Percentiles rank a stretch among this genome's conserved stretches.
These are phyloP conservation scores for Rhytidiadelphus loreus DNA, from an alignment of 225 moss, liverwort and hornwort species.

Conservation along the genomic window DNA sequence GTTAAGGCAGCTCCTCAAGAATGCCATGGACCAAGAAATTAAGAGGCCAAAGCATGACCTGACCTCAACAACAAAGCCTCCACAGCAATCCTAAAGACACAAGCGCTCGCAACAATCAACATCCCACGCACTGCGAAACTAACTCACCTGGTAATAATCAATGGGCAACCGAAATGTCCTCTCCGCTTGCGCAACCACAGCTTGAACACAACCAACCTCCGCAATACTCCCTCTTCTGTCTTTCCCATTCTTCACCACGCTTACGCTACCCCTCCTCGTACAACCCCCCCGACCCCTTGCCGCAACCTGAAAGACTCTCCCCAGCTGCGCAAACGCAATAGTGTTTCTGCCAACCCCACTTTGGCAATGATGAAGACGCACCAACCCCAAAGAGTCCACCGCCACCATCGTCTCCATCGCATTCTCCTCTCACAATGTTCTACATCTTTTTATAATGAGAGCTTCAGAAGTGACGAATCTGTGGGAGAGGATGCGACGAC, in stretches of 20 bases:
- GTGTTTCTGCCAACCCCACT: background rate
- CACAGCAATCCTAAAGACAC: background rate
- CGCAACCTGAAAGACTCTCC: background rate
- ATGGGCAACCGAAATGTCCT: constrained; percentile 72
- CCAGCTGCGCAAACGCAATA: background rate
- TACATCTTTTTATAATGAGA: background rate
- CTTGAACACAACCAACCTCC: background rate
- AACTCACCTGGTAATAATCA: constrained; percentile 79
- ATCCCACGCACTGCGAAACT: background rate
- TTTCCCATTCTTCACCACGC: background rate
- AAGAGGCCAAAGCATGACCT: background rate
- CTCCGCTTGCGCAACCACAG: constrained; percentile 49
- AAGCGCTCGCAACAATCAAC: background rate
- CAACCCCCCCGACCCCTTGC: background rate
- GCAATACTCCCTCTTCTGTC: background rate
- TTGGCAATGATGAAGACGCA: background rate
- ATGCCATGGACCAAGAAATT: background rate
- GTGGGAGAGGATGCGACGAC: background rate
- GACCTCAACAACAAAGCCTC: background rate
- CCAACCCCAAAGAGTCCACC: background rate
- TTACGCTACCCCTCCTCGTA: background rate
- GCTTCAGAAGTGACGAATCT: background rate
- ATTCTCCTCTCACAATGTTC: background rate
- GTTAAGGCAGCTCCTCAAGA: background rate
- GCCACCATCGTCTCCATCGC: constrained; percentile 15